These are phyloP conservation scores for Serendipita vermifera DNA, from an alignment of 768 basidiomycete genomes.

Conservation along the genomic window DNA sequence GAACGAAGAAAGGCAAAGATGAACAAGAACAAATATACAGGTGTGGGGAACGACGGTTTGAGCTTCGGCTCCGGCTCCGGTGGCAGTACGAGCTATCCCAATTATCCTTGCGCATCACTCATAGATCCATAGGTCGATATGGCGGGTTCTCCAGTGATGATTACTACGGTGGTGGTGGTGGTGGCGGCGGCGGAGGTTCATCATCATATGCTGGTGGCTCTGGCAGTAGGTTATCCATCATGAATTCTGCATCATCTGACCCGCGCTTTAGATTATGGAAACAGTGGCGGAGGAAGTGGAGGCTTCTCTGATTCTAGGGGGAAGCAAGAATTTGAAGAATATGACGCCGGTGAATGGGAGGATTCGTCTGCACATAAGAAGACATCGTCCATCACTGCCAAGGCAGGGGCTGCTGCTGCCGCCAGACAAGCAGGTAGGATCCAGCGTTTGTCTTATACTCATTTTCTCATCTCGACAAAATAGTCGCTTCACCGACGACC, in stretches of 20 bases:
- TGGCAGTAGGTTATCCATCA: conserved; percentile 18
- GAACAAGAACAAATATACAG: conserved; percentile 82
- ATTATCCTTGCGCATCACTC: too few species aligned
- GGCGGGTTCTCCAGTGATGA: conserved; percentile 59
- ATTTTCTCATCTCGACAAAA: neutral
- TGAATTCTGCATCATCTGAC: too few species aligned
- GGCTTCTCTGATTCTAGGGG: conserved; percentile 49
- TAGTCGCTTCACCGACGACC: neutral
- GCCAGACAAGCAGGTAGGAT: too few species aligned
- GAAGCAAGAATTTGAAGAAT: conserved; percentile 71
- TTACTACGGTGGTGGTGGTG: conserved; percentile 18
- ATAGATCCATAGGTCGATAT: conserved; percentile 28
- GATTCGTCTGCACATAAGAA: conserved; percentile 32
- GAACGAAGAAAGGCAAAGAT: conserved; percentile 88
- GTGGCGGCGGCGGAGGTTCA: conserved; percentile 18
- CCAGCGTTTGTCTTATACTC: conserved; percentile 15
- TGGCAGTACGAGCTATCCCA: too few species aligned
- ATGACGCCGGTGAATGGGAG: conserved; percentile 86
- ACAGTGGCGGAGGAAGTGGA: conserved; percentile 31
- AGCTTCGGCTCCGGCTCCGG: conserved; percentile 47
- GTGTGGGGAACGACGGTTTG: conserved; percentile 71
- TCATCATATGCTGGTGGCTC: conserved; percentile 16
- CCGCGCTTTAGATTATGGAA: conserved; percentile 27
- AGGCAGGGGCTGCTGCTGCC: conserved; percentile 23
- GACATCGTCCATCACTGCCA: conserved; percentile 26